Evolutionary conservation across 129 eudicot species (phyloP).

Genomic region (Logfia minima): DNA sequence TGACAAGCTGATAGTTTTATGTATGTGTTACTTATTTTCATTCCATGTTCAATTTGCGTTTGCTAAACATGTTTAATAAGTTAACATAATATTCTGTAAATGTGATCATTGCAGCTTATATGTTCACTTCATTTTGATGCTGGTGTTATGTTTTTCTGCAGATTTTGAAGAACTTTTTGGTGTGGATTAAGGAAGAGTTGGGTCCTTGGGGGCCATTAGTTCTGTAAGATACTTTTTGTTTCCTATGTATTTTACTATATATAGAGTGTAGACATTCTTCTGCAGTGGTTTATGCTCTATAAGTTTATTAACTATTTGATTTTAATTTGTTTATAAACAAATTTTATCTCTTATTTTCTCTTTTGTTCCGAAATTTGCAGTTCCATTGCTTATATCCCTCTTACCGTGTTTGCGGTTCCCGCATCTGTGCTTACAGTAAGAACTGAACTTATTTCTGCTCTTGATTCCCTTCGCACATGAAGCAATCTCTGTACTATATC

Average conservation of each 20-base stretch:
- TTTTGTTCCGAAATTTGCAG: conserved; percentile 44
- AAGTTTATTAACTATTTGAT: not conserved
- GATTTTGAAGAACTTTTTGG: conserved; percentile 79
- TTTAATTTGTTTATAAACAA: not conserved
- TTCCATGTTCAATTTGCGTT: conserved; percentile 3
- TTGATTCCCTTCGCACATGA: not conserved
- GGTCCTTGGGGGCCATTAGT: conserved; percentile 99
- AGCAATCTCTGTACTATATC: not conserved
- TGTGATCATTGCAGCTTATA: conserved; percentile 9
- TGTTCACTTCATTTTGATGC: conserved; percentile 18
- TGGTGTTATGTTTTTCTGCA: conserved; percentile 32
- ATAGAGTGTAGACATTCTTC: not conserved
- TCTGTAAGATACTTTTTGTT: conserved; percentile 60
- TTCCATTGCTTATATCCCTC: conserved; percentile 92
- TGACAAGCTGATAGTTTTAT: not conserved
- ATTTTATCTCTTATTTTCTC: conserved; percentile 16
- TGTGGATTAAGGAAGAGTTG: conserved; percentile 84
- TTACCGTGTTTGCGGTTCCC: conserved; percentile 89
- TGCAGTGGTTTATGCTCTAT: conserved; percentile 12
- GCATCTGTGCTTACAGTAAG: conserved; percentile 92
- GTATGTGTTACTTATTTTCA: conserved; percentile 11
- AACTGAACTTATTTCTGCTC: conserved; percentile 10
- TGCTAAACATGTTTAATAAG: not conserved
- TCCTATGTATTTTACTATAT: not conserved
- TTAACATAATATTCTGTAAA: not conserved